Evolutionary conservation across 1,284 basidiomycete genomes (phyloP).

Genomic region (Malassezia arunalokei): DNA sequence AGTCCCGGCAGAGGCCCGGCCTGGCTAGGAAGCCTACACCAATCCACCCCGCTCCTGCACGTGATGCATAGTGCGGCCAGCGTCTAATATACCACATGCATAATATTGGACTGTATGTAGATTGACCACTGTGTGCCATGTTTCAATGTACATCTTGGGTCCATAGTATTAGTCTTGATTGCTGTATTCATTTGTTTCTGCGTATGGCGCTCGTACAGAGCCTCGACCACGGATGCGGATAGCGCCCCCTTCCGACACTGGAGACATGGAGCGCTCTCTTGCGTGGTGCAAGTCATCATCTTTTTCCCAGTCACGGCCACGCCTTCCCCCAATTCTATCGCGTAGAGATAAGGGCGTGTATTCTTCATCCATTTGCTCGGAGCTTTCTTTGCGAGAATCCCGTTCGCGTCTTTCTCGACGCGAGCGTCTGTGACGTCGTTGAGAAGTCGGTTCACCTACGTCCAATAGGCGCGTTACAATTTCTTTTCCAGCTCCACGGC

Average conservation of each 20-base stretch:
- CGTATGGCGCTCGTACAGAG: slow-evolving; percentile 7
- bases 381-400: not conserved
- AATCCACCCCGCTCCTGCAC: too few relatives aligned
- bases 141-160: too few relatives aligned
- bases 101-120: too few relatives aligned
- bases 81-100: too few relatives aligned
- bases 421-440: not conserved
- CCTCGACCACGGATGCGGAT: slow-evolving; percentile 13
- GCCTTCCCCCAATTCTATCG: not conserved
- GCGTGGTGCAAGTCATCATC: not conserved
- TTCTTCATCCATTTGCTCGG: not conserved
- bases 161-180: too few relatives aligned
- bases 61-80: too few relatives aligned
- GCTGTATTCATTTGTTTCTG: too few relatives aligned
- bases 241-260: not conserved
- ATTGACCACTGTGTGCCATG: too few relatives aligned
- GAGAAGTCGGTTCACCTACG: slow-evolving; percentile 22
- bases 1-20: too few relatives aligned
- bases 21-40: too few relatives aligned
- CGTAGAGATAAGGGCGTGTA: slow-evolving; percentile 3
- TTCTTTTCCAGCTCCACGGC: slow-evolving; percentile 36
- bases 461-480: slow-evolving; percentile 36
- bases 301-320: slow-evolving; percentile 8
- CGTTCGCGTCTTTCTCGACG: not conserved
- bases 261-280: slow-evolving; percentile 10